Evolutionary conservation across 202 grass and related monocot species (phyloP).

Genomic region (Brachypodium distachyon): DNA sequence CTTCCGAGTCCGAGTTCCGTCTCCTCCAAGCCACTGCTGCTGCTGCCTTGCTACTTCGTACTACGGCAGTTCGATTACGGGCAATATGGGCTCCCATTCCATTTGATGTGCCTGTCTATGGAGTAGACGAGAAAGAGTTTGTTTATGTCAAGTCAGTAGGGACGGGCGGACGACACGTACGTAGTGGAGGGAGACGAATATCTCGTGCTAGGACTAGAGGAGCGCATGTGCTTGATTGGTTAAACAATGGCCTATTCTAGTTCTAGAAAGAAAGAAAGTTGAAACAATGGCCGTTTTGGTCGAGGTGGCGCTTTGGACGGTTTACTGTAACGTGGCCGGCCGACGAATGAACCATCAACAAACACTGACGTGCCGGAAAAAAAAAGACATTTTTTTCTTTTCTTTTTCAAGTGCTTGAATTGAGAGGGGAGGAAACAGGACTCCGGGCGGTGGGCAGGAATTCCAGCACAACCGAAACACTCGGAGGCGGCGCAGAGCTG

Average conservation of each 20-base stretch:
- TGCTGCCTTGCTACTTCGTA: not conserved
- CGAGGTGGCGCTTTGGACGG: not conserved
- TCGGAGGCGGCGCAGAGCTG: not conserved
- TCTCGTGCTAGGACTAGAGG: slow-evolving; percentile 17
- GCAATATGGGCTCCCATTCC: too few relatives aligned
- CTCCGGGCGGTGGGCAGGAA: too few relatives aligned
- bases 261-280: too few relatives aligned
- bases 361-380: too few relatives aligned
- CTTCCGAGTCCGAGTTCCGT: not conserved
- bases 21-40: slow-evolving; percentile 7
- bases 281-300: not conserved
- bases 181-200: not conserved
- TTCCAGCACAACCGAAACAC: too few relatives aligned
- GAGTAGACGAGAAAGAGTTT: not conserved
- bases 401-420: too few relatives aligned
- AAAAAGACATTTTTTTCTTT: too few relatives aligned
- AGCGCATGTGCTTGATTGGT: too few relatives aligned
- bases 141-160: not conserved
- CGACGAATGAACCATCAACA: too few relatives aligned
- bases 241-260: not conserved
- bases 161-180: not conserved
- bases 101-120: too few relatives aligned
- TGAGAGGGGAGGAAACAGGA: too few relatives aligned
- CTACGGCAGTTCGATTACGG: not conserved
- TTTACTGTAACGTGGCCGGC: not conserved